Conservation (phyloP, 768 basidiomycete genomes). For the Hericium rajendrae region DNA sequence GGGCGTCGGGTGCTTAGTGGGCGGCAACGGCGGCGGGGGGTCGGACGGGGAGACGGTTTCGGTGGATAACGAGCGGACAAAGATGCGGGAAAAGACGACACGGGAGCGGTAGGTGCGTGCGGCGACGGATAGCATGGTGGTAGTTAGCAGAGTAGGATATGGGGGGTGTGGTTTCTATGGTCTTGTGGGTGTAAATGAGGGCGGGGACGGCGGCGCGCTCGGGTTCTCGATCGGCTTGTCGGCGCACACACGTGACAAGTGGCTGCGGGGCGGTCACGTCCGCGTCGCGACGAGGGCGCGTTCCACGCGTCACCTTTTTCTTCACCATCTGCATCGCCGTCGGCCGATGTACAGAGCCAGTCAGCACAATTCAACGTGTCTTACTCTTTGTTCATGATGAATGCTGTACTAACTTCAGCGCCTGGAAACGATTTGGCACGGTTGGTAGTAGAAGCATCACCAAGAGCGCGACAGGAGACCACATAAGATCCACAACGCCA, state of each 20-base stretch:
- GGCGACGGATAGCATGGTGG: constrained; percentile 9
- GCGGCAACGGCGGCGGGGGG: constrained; percentile 18
- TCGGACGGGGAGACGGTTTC: constrained; percentile 4
- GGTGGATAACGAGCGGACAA: constrained; percentile 10
- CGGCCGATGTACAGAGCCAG: too few species aligned
- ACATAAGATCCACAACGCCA: too few species aligned
- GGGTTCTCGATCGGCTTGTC: too few species aligned
- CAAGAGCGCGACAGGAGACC: too few species aligned
- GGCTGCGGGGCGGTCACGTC: not conserved
- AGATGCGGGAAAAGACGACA: not conserved
- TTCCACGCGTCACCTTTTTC: not conserved
- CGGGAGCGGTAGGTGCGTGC: constrained; percentile 3
- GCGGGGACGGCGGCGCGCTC: not conserved
- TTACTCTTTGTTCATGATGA: too few species aligned
- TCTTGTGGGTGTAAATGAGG: not conserved
- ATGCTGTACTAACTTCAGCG: too few species aligned
- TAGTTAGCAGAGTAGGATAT: not conserved
- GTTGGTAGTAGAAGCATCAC: too few species aligned
- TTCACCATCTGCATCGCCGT: too few species aligned
- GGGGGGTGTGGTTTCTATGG: not conserved
- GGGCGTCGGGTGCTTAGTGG: constrained; percentile 20
- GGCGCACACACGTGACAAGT: not conserved
- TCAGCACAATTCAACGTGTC: too few species aligned
- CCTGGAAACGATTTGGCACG: too few species aligned
- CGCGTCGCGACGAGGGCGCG: not conserved